These are phyloP conservation scores for Lizonia empirigonia DNA, from an alignment of 2,329 filamentous ascomycete species.

Conservation along the genomic window DNA sequence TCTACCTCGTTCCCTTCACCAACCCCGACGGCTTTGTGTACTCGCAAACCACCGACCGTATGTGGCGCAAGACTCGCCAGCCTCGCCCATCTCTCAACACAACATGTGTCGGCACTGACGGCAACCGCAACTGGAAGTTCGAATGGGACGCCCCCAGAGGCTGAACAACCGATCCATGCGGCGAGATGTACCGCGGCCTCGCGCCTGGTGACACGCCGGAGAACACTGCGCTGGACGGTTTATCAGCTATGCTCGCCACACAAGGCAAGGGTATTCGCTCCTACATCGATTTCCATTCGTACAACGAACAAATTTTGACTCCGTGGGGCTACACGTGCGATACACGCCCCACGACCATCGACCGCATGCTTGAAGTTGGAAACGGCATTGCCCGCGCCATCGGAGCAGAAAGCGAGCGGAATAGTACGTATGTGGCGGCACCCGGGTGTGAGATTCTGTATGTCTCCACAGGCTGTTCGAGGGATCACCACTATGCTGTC, in stretches of 20 bases:
- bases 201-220: constrained; percentile 41
- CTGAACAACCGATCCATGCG: constrained; percentile 38
- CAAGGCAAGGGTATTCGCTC: constrained; percentile 58
- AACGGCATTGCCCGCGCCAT: constrained; percentile 52
- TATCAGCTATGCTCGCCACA: constrained; percentile 50
- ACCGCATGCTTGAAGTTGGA: constrained; percentile 48
- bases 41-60: constrained; percentile 41
- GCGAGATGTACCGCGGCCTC: constrained; percentile 41
- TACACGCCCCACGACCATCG: constrained; percentile 54
- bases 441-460: constrained; percentile 66
- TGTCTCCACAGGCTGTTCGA: constrained; percentile 54
- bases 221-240: constrained; percentile 50
- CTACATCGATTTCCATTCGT: constrained; percentile 69
- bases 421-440: constrained; percentile 49
- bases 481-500: constrained; percentile 52
- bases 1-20: constrained; percentile 42
- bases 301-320: constrained; percentile 64
- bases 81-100: constrained; percentile 34
- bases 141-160: constrained; percentile 39
- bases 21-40: constrained; percentile 45
- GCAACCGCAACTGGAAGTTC: constrained; percentile 46
- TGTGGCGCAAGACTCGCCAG: constrained; percentile 47
- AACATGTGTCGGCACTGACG: constrained; percentile 41
- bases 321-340: constrained; percentile 58
- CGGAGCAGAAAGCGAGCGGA: constrained; percentile 46